A percentile compares a stretch with the other conserved stretches of the same genome.
phyloP scores from a whole-genome alignment of 2,329 filamentous ascomycete species.

The Sporothrix schenckii region DNA sequence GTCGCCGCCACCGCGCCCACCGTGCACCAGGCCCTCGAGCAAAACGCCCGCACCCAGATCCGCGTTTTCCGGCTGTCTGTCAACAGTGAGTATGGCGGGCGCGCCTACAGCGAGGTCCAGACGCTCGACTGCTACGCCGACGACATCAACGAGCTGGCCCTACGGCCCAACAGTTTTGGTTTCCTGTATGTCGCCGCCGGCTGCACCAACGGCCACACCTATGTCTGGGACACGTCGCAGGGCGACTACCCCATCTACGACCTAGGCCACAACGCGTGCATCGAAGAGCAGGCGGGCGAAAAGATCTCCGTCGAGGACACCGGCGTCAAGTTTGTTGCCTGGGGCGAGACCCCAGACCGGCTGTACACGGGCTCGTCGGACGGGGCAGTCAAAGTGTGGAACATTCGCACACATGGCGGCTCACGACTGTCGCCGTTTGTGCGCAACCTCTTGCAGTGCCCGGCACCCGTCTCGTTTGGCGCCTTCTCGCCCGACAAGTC shows the following conservation, averaged over 20 bases:
- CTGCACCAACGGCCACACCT: slow-evolving; percentile 64
- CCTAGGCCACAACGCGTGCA: slow-evolving; percentile 54
- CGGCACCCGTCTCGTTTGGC: slow-evolving; percentile 61
- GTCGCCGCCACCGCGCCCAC: slow-evolving; percentile 61
- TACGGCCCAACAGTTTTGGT: slow-evolving; percentile 39
- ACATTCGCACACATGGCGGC: slow-evolving; percentile 51
- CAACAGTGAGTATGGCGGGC: slow-evolving; percentile 39
- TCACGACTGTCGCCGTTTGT: slow-evolving; percentile 48
- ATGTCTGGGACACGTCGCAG: slow-evolving; percentile 64
- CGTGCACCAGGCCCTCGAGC: slow-evolving; percentile 48
- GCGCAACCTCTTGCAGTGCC: slow-evolving; percentile 56
- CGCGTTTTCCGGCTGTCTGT: slow-evolving; percentile 53
- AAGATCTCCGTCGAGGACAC: slow-evolving; percentile 53
- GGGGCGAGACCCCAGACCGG: slow-evolving; percentile 59
- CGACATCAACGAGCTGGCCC: slow-evolving; percentile 65
- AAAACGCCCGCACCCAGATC: slow-evolving; percentile 58
- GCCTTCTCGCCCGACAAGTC: slow-evolving; percentile 61
- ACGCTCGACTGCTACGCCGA: slow-evolving; percentile 61
- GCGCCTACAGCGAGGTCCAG: slow-evolving; percentile 52
- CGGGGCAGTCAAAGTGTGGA: slow-evolving; percentile 65
- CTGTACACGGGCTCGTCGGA: slow-evolving; percentile 68
- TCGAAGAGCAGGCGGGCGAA: slow-evolving; percentile 40
- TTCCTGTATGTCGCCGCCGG: slow-evolving; percentile 58
- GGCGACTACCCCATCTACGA: slow-evolving; percentile 60
- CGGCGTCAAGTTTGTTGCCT: slow-evolving; percentile 66